Evolutionary conservation across 495 filamentous ascomycete species (phyloP).

Genomic region (Hyaloscypha bicolor): DNA sequence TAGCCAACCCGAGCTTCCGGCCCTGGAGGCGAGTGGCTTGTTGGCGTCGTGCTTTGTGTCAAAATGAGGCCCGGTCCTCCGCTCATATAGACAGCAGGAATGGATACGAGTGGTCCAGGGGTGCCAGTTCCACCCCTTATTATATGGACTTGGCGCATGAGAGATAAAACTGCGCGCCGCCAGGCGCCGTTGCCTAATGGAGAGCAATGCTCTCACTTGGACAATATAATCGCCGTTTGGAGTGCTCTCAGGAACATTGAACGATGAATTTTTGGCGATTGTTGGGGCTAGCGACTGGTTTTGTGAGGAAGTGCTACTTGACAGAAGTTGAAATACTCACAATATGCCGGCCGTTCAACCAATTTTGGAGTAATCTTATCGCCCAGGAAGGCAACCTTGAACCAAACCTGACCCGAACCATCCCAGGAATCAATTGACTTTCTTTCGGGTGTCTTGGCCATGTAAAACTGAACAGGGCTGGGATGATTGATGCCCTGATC

Average conservation of each 20-base stretch:
- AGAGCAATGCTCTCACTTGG: conserved; percentile 58
- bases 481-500: conserved; percentile 45
- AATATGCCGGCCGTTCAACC: conserved; percentile 43
- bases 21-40: conserved; percentile 45
- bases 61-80: conserved; percentile 49
- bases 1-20: conserved; percentile 36
- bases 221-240: conserved; percentile 61
- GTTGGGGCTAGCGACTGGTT: conserved; percentile 43
- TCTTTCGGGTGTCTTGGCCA: conserved; percentile 47
- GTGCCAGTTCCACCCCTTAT: conserved; percentile 52
- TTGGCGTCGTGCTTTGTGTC: conserved; percentile 37
- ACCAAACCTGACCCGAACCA: conserved; percentile 49
- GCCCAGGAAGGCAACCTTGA: conserved; percentile 40
- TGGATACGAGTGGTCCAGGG: conserved; percentile 48
- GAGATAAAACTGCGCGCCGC: conserved; percentile 51
- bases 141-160: conserved; percentile 61
- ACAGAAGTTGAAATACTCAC: conserved; percentile 23
- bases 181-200: conserved; percentile 52
- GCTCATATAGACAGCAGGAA: conserved; percentile 57
- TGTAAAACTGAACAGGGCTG: conserved; percentile 51
- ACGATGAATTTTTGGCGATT: background rate
- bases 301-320: conserved; percentile 34
- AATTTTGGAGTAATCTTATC: conserved; percentile 30
- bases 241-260: conserved; percentile 30
- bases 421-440: conserved; percentile 48